Base-by-base conservation (phyloP, 352 stramenopile species). In the Pythium inflatum region DNA sequence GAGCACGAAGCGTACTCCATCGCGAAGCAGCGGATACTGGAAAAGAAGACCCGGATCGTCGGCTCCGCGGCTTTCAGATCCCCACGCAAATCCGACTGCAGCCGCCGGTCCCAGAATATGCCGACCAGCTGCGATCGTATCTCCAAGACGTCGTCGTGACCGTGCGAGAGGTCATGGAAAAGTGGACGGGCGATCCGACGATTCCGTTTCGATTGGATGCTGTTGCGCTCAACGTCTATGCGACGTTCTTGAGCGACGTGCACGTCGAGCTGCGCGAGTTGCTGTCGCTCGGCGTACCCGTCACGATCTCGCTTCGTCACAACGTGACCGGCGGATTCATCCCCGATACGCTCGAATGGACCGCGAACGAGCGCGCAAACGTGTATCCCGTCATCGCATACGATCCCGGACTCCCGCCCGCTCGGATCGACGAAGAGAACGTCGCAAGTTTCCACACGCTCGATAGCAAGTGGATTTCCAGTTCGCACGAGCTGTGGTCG, bases 281-380 rank as follows among this genome's bases (percentile, higher is more conserved):
- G 20, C 8, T 59, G 31, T 30, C 51, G 31, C 20, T 59, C 2
- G 31, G 33, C 12, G 31, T 59, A n/a, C 51, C 51, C n/a, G 33
- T 59, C 18, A 59, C 33, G n/a, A 45, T 59, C 16, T 13, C 24
- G n/a, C 45, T 51, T 51, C 45, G 45, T 22, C 45, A 51, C 22
- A 51, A 16, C 45, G 18, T 30, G 14, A 41, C 34, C 8, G 34
- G 34, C 34, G 34, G 14, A 14, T 41, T 41, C 34, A 14, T 41
- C 8, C 34, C 45, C 18, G 2, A 51, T 28, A 33, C n/a, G n/a
- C n/a, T 51, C 20, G 45, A 51, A 30, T 51, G 45, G 45, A 20
- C 45, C 6, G 11, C 45, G 45, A 14, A 16, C n/a, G 7, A 31
- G 45, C 45, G n/a, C 22, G 45, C 20, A 4, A 51, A 51, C n/a